These are phyloP conservation scores for Cutaneotrichosporon arboriforme DNA, from an alignment of 1,284 basidiomycete genomes.

Conservation along the genomic window DNA sequence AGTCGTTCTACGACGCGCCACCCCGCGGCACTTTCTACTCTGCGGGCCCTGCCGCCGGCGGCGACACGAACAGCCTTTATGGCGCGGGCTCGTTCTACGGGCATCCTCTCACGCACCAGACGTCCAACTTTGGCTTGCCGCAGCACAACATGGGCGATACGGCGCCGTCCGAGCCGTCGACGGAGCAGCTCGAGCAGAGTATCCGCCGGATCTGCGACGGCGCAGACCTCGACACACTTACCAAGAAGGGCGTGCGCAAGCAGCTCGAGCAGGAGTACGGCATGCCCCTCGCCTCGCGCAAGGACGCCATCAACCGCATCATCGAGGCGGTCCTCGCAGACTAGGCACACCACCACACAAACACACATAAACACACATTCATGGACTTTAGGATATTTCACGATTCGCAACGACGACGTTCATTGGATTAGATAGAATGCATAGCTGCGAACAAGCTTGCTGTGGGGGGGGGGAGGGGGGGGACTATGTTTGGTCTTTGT, in stretches of 20 bases:
- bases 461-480: too few species aligned
- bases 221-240: slow-evolving; percentile 80
- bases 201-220: slow-evolving; percentile 65
- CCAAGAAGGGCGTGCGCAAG: slow-evolving; percentile 79
- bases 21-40: slow-evolving; percentile 26
- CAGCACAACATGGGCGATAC: background rate
- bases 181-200: slow-evolving; percentile 65
- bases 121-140: slow-evolving; percentile 8
- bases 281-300: slow-evolving; percentile 45
- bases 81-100: slow-evolving; percentile 26
- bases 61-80: slow-evolving; percentile 22
- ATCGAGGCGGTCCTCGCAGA: slow-evolving; percentile 45
- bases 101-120: slow-evolving; percentile 21
- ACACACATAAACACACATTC: background rate
- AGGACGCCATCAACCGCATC: slow-evolving; percentile 48
- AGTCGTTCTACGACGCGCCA: slow-evolving; percentile 22
- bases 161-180: slow-evolving; percentile 51
- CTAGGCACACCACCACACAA: background rate
- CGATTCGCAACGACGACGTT: too few species aligned
- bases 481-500: too few species aligned
- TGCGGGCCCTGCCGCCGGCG: slow-evolving; percentile 9
- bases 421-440: too few species aligned
- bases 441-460: too few species aligned
- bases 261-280: slow-evolving; percentile 73
- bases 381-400: too few species aligned